These are phyloP conservation scores for Arabis alpina DNA, from an alignment of 345 rosid species.

Conservation along the genomic window DNA sequence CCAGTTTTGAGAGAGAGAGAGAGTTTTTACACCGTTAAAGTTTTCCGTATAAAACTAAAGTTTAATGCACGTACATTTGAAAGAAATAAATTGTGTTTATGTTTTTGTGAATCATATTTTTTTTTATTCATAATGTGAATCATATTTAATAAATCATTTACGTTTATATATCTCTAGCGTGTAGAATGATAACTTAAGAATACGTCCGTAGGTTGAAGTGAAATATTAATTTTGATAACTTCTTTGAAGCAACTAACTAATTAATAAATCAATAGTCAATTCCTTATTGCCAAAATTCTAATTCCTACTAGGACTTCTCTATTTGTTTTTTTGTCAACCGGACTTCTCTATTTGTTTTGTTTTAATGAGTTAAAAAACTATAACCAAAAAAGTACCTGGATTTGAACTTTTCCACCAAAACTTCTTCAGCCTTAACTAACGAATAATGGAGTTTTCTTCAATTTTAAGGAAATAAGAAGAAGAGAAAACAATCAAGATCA, in stretches of 20 bases:
- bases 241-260: not conserved
- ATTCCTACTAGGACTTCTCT: not conserved
- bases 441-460: not conserved
- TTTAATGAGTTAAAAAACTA: not conserved
- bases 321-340: too few relatives aligned
- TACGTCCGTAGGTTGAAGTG: not conserved
- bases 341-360: too few relatives aligned
- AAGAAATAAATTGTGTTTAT: not conserved
- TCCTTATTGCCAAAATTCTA: not conserved
- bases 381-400: not conserved
- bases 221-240: not conserved
- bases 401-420: constrained; percentile 6
- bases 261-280: constrained; percentile 21
- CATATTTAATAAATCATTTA: not conserved
- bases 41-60: not conserved
- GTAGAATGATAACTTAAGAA: not conserved
- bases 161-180: not conserved
- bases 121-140: too few relatives aligned
- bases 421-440: not conserved
- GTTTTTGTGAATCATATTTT: too few relatives aligned
- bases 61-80: too few relatives aligned
- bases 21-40: not conserved
- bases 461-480: not conserved
- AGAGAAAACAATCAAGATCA: not conserved
- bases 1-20: not conserved